Evolutionary conservation across 2,329 filamentous ascomycete genomes (phyloP).

Genomic region (Trichoderma sp.): DNA sequence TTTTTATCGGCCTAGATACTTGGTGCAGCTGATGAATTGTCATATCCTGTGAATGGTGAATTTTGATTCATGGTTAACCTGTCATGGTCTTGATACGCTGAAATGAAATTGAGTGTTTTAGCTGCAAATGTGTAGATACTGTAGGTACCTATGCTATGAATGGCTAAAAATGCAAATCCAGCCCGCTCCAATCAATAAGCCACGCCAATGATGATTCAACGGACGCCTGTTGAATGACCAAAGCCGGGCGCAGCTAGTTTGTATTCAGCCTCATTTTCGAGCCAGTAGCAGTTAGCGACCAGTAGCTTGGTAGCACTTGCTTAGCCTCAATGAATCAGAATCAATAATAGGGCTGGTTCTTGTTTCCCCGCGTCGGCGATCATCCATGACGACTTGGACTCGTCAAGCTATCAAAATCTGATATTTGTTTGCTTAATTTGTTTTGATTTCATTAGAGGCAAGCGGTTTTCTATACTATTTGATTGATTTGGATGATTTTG

Average conservation of each 20-base stretch:
- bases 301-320: not conserved
- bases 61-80: not conserved
- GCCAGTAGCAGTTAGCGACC: not conserved
- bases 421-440: not conserved
- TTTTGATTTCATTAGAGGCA: not conserved
- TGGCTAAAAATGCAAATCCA: not conserved
- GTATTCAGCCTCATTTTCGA: slow-evolving; percentile 5
- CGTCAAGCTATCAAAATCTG: not conserved
- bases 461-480: not conserved
- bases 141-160: not conserved
- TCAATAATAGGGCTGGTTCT: not conserved
- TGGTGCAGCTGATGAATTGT: not conserved
- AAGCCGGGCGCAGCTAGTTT: not conserved
- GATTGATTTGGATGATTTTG: not conserved
- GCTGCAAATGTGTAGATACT: too few species aligned
- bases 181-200: not conserved
- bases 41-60: not conserved
- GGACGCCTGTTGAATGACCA: not conserved
- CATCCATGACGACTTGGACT: not conserved
- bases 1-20: not conserved
- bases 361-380: slow-evolving; percentile 10
- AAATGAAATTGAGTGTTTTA: not conserved
- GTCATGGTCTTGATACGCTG: not conserved
- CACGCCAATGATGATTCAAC: not conserved
- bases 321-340: not conserved